Evolutionary conservation across 345 rosid genomes (phyloP), one percentile per base, ranked within the genome.

Genomic region (Populus simonii): DNA sequence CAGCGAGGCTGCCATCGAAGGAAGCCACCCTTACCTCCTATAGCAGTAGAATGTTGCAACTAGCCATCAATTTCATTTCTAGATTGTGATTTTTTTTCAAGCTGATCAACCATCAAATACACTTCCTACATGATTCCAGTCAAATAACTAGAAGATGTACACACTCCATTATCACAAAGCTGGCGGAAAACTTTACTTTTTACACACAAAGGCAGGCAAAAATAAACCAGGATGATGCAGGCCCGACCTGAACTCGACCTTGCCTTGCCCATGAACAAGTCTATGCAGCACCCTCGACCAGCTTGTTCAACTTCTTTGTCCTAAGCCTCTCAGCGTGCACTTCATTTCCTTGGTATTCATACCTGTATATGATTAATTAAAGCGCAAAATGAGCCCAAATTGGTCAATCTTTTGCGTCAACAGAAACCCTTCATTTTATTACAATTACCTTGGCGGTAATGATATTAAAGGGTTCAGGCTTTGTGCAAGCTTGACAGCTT

Each of bases 391-490:
- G 29, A 62, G 66, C 25, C 2, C 23, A 8, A 17, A 16, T 2
- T 13, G 22, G 70, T 35, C 4, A 66, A 66, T 2, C 70, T 29
- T 33, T 17, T 29, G 39, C 5, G 70, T 13, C 39, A 13, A 57
- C n/a, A 38, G 0, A 29, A 20, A 8, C 25, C 33, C 39, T 18
- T 35, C 25, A 66, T 35, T 8, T 66, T 22, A 3, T 0, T 0
- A 29, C 20, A 22, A 8, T 38, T 66, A 91, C 98, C 92, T 87
- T n/a, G 87, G 82, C 10, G 93, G 94, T 71, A 87, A 84, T 59
- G 92, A 83, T 70, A 92, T 80, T 72, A 91, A 76, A 82, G 98
- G 97, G 83, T 85, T 87, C 78, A 94, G 81, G 76, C 76, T 79
- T 76, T 89, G 61, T 3, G 85, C 91, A 68, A 94, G 90, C 68